A percentile compares a stretch with the other conserved stretches of the same genome.
These are phyloP conservation scores for Thraustochytrium striatum DNA, from an alignment of 352 stramenopile genomes.

Conservation along the genomic window DNA sequence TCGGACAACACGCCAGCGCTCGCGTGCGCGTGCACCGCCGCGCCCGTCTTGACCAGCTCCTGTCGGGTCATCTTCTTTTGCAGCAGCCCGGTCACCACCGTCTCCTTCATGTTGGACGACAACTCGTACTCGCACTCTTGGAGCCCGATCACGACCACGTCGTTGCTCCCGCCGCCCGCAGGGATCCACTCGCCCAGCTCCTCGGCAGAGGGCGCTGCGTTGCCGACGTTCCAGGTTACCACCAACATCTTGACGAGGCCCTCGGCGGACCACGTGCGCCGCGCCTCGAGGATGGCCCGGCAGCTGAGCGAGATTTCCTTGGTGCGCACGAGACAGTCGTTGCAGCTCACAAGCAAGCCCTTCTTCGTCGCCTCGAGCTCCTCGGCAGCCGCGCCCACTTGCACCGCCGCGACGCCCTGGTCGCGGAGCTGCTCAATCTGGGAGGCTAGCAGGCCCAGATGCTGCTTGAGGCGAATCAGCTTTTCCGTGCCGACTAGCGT, in stretches of 20 bases:
- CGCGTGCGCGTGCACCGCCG: not conserved
- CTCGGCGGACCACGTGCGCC: not conserved
- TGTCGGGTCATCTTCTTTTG: not conserved
- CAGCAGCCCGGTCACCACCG: not conserved
- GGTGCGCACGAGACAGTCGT: not conserved
- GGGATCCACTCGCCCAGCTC: conserved; percentile 68
- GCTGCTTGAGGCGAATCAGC: not conserved
- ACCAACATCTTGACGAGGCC: not conserved
- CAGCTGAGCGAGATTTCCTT: not conserved
- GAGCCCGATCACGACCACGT: conserved; percentile 72
- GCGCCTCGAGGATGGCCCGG: not conserved
- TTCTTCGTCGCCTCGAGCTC: not conserved
- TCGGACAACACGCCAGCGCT: not conserved
- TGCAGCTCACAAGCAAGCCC: not conserved
- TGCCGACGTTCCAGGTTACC: conserved; percentile 72
- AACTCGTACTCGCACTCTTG: conserved; percentile 72
- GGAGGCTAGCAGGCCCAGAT: not conserved
- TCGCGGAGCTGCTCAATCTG: not conserved
- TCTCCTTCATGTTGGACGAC: conserved; percentile 22
- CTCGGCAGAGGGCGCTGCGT: conserved; percentile 58
- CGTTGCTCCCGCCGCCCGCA: conserved; percentile 67
- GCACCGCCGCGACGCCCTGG: not conserved
- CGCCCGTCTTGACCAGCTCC: conserved; percentile 5
- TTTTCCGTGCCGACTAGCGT: not conserved
- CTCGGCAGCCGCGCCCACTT: not conserved